Conservation (phyloP, 495 filamentous ascomycete genomes). For the Aspergillus haitiensis region DNA sequence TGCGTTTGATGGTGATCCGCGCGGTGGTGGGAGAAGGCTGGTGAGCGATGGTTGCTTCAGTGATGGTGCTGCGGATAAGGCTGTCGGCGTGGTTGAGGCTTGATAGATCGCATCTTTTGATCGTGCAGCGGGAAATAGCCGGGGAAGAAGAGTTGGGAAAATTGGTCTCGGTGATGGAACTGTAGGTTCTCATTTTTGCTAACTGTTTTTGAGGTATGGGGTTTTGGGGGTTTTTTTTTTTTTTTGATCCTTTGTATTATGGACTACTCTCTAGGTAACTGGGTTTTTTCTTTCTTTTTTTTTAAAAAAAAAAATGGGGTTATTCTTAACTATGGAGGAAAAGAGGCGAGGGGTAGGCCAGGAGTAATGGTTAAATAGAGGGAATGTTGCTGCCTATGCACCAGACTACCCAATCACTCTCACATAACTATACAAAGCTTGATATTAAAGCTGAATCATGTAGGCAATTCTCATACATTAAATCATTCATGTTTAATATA, state of each 20-base stretch:
- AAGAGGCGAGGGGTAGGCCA: neutral
- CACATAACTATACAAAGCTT: neutral
- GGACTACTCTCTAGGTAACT: too few species aligned
- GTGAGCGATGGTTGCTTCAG: conserved; percentile 8
- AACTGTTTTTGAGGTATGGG: neutral
- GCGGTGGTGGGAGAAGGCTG: neutral
- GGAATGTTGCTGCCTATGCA: conserved; percentile 15
- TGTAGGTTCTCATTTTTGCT: conserved; percentile 13
- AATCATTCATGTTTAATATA: neutral
- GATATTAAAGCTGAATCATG: neutral
- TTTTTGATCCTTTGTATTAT: too few species aligned
- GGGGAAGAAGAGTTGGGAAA: conserved; percentile 19
- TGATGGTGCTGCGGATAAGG: conserved; percentile 19
- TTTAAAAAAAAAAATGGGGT: neutral
- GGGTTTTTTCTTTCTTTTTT: too few species aligned
- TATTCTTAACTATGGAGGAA: neutral
- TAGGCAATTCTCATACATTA: neutral
- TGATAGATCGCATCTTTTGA: conserved; percentile 22
- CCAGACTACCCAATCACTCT: neutral
- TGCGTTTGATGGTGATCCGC: conserved; percentile 23
- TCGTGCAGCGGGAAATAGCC: conserved; percentile 23
- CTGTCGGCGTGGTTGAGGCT: conserved; percentile 20
- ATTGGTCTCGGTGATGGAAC: conserved; percentile 2
- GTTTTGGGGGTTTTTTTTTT: neutral
- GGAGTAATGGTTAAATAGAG: neutral